Conservation (phyloP, 192 early-diverging fungal species). For the Chytriomyces sp. region DNA sequence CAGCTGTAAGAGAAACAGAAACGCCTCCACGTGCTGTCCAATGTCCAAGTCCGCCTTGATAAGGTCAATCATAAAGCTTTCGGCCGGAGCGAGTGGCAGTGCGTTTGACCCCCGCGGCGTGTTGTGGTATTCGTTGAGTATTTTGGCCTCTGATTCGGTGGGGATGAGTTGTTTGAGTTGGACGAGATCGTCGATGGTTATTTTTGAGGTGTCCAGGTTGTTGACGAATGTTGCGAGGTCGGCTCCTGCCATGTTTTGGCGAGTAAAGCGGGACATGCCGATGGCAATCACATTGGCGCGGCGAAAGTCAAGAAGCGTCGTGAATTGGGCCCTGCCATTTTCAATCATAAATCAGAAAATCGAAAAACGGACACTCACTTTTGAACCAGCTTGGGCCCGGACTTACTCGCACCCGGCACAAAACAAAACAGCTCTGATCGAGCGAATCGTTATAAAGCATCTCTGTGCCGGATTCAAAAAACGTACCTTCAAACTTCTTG, state of each 20-base stretch:
- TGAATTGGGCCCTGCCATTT: slow-evolving; percentile 49
- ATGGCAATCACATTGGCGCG: slow-evolving; percentile 63
- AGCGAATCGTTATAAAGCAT: slow-evolving; percentile 14
- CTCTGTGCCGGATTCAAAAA: not conserved
- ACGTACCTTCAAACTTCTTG: slow-evolving; percentile 50
- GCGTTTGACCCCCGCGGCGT: slow-evolving; percentile 19
- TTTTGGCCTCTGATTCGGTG: slow-evolving; percentile 43
- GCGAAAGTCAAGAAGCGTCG: slow-evolving; percentile 53
- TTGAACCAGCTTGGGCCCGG: slow-evolving; percentile 40
- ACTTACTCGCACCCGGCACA: slow-evolving; percentile 38
- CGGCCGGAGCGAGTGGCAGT: slow-evolving; percentile 56
- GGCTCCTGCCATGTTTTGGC: slow-evolving; percentile 42
- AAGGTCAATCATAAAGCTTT: slow-evolving; percentile 55
- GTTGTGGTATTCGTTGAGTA: slow-evolving; percentile 30
- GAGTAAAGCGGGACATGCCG: slow-evolving; percentile 48
- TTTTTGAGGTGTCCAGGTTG: slow-evolving; percentile 34
- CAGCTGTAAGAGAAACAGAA: slow-evolving; percentile 37
- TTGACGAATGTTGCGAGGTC: slow-evolving; percentile 36
- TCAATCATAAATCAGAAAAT: not conserved
- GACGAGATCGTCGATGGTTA: slow-evolving; percentile 50
- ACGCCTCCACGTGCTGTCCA: slow-evolving; percentile 39
- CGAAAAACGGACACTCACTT: slow-evolving; percentile 22
- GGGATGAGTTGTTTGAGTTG: slow-evolving; percentile 50
- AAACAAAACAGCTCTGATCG: slow-evolving; percentile 52
- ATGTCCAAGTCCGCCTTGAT: slow-evolving; percentile 42